These are phyloP conservation scores for Pseudocercospora pini-densiflorae DNA, from an alignment of 2,329 filamentous ascomycete species.

Conservation along the genomic window DNA sequence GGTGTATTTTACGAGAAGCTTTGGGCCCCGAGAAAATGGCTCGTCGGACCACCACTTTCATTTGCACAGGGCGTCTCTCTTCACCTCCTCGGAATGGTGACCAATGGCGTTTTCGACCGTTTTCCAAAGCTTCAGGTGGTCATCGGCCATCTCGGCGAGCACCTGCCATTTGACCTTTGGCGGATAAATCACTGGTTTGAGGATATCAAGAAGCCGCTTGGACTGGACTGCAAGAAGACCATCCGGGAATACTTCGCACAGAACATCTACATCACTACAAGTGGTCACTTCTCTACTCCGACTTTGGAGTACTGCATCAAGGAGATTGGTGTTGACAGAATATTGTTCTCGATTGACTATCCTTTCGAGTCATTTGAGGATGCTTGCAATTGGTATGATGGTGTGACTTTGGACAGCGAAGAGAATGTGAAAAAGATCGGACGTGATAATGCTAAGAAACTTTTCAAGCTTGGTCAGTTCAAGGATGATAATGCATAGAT, in stretches of 20 bases:
- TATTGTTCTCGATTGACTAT: constrained; percentile 39
- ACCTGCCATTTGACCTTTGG: constrained; percentile 58
- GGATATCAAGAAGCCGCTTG: constrained; percentile 58
- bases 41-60: constrained; percentile 63
- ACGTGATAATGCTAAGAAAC: constrained; percentile 36
- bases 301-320: constrained; percentile 57
- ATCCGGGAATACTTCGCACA: constrained; percentile 58
- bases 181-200: constrained; percentile 57
- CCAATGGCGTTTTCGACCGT: constrained; percentile 56
- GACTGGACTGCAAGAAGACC: constrained; percentile 53
- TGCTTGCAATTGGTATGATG: constrained; percentile 38
- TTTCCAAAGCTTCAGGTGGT: constrained; percentile 54
- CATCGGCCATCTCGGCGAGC: constrained; percentile 55
- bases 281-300: constrained; percentile 60
- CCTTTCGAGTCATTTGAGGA: constrained; percentile 38
- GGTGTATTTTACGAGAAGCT: constrained; percentile 62
- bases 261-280: constrained; percentile 63
- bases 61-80: constrained; percentile 65
- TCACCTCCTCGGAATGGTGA: constrained; percentile 59
- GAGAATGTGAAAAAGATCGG: constrained; percentile 34
- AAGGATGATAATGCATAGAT: constrained; percentile 28
- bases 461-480: constrained; percentile 35
- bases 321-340: constrained; percentile 48
- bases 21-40: constrained; percentile 63
- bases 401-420: constrained; percentile 24